A percentile compares a stretch with the other conserved stretches of the same genome.
phyloP scores from a whole-genome alignment of 1,139 yeast species.

The Diutina sp. region DNA sequence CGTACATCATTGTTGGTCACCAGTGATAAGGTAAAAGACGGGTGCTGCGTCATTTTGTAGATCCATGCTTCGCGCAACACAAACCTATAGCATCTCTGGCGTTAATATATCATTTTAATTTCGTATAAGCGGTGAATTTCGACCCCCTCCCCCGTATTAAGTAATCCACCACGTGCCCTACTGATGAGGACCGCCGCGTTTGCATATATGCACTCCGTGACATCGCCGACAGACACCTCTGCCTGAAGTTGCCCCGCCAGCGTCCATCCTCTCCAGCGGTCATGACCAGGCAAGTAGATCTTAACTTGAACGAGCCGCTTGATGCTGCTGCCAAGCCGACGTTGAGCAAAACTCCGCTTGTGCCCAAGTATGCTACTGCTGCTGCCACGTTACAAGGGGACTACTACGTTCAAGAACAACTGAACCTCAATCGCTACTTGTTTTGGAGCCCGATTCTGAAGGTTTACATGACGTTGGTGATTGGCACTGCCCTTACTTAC shows the following conservation, averaged over 20 bases:
- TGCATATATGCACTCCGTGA: neutral
- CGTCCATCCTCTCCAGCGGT: neutral
- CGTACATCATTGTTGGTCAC: conserved; percentile 43
- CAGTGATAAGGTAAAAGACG: conserved; percentile 6
- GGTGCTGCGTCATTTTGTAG: neutral
- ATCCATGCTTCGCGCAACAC: neutral
- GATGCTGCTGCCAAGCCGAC: conserved; percentile 36
- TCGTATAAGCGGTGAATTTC: no score
- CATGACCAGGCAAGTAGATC: conserved; percentile 27
- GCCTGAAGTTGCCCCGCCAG: neutral
- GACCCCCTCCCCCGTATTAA: neutral
- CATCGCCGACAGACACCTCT: neutral
- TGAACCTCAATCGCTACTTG: conserved; percentile 32
- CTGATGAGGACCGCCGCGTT: neutral
- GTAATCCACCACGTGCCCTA: neutral
- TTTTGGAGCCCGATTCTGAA: conserved; percentile 31
- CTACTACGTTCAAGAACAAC: conserved; percentile 44
- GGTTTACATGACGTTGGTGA: conserved; percentile 12
- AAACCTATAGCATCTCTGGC: neutral
- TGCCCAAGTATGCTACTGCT: conserved; percentile 47
- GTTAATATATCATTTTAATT: neutral
- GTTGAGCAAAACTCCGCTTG: conserved; percentile 28
- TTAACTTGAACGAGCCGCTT: conserved; percentile 41
- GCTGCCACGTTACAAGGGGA: conserved; percentile 54
- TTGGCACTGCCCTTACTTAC: conserved; percentile 7